Evolutionary conservation across 768 basidiomycete species (phyloP), one percentile per base, ranked within the genome.

Genomic region (Suillus plorans): DNA sequence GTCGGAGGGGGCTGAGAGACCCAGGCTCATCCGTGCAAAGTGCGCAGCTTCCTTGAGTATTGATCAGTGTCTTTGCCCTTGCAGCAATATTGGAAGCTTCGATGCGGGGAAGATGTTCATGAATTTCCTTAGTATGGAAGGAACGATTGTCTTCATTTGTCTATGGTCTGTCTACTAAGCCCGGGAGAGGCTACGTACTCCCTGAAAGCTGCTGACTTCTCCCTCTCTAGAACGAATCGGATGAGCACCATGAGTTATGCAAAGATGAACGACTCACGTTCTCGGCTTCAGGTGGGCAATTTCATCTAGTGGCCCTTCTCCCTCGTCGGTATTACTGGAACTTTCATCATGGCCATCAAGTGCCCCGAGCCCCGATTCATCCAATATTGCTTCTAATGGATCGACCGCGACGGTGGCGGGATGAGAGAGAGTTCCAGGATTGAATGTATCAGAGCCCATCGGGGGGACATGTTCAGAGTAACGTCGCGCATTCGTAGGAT

Each of bases 1-100:
- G 69, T 85, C 2, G 67, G 72, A 14, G 64, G 61, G 61, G 31
- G 53, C 77, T 70, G 49, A 64, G 70, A 60, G 65, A 56, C 20
- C 5, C n/a, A 34, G 20, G 55, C 13, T 37, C 13, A 22, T 16
- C 22, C 14, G 37, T 57, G 14, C 22, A 57, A 37, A 39, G 31
- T 55, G n/a, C 5, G 37, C 37, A 25, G 22, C 8, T 18, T 25
- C 37, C 37, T 25, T 16, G 9, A 25, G 16, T 7, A 12, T 57
- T 37, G 34, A 22, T 37, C 14, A 41, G 5, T 31, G 18, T 31
- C 52, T 31, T 9, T 28, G 49, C 13, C n/a, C 22, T 57, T 39
- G 37, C 57, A 4, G 9, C 18, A 2, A 28, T 25, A 22, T 22
- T 14, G 52, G 31, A 20, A 10, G 18, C 52, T 10, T 18, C 18